Base-by-base conservation (phyloP, 495 filamentous ascomycete species). In the Astrothelium macrocarpum region DNA sequence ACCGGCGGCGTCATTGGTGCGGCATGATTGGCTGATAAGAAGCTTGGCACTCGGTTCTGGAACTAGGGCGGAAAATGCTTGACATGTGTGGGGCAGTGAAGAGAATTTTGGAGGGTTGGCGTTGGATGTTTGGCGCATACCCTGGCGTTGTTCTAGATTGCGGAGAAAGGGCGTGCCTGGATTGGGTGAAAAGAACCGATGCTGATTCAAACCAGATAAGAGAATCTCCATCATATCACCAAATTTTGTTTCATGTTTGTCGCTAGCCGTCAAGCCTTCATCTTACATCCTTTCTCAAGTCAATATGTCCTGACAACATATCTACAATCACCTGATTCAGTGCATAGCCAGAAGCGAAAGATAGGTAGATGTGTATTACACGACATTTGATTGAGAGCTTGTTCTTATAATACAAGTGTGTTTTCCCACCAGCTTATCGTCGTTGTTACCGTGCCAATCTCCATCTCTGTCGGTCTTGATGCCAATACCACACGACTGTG, bases 21-120 rank as follows among this genome's bases (percentile, higher is more conserved):
- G 25, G 9, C 4, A 56, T 56, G 49, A 56, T 56, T 56, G 49
- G 49, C 25, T 56, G 49, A 56, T 56, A 56, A 56, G 49, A 56
- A 5, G 7, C 4, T 12, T 12, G 25, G 2, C 25, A 2, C 25
- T 9, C 5, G 23, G 49, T 11, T 56, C 2, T 2, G 14, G 34
- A 39, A 39, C 5, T 39, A n/a, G n/a, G n/a, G n/a, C n/a, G n/a
- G n/a, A n/a, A n/a, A n/a, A n/a, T n/a, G n/a, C n/a, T n/a, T n/a
- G n/a, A n/a, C n/a, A n/a, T n/a, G n/a, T n/a, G n/a, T n/a, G n/a
- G n/a, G n/a, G n/a, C n/a, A n/a, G n/a, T n/a, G 14, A 39, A 39
- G 34, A 39, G 14, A 39, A 39, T 39, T 39, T 39, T 5, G 5
- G 34, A 39, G 34, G n/a, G n/a, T n/a, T n/a, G 36, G 36, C 36